phyloP scores from a whole-genome alignment of 768 basidiomycete species.

The Lentinula boryana region DNA sequence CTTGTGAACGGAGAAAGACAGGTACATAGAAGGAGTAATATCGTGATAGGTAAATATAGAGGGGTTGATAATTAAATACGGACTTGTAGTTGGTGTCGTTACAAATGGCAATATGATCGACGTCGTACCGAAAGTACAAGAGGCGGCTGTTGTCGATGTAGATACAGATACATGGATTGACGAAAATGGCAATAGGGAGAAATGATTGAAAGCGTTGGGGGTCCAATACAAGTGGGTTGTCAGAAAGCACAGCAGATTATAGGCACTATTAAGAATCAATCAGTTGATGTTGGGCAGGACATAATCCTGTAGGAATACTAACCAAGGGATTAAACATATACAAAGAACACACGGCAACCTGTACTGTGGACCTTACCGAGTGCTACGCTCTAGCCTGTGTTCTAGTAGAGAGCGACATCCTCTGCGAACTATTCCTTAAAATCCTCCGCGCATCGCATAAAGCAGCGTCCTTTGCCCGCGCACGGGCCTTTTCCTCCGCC shows the following conservation, averaged over 20 bases:
- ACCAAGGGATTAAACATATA: background rate
- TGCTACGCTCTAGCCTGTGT: background rate
- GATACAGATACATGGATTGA: constrained; percentile 1
- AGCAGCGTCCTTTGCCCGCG: constrained; percentile 15
- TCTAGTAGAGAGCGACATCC: background rate
- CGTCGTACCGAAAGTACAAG: background rate
- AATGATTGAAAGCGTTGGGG: background rate
- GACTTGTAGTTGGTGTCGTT: background rate
- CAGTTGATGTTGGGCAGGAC: background rate
- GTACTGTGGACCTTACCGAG: background rate
- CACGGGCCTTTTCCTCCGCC: constrained; percentile 44
- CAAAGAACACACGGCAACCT: background rate
- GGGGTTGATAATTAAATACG: background rate
- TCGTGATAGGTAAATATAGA: background rate
- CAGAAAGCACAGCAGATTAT: background rate
- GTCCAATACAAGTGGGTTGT: background rate
- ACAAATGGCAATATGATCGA: background rate
- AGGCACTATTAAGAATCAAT: background rate
- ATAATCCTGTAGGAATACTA: background rate
- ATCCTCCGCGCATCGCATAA: constrained; percentile 15
- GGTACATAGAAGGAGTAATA: background rate
- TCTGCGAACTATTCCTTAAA: background rate
- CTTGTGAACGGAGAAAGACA: background rate
- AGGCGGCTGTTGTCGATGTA: background rate
- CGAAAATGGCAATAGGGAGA: background rate